These are phyloP conservation scores for Claviceps arundinis DNA, from an alignment of 2,329 filamentous ascomycete genomes.

Conservation along the genomic window DNA sequence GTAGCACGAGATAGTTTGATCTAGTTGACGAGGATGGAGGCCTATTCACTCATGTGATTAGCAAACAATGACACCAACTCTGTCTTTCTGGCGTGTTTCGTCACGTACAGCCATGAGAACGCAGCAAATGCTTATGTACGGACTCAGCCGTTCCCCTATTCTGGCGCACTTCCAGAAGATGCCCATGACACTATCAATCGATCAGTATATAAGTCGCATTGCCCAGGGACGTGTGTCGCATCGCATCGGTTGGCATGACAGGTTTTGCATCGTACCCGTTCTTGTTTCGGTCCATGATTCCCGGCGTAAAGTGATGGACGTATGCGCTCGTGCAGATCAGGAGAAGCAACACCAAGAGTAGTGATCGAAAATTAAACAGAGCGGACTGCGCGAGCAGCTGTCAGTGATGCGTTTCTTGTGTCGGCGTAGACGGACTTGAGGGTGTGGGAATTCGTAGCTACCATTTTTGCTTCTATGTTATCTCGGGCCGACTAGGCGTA, in stretches of 20 bases:
- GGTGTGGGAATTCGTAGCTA: not conserved
- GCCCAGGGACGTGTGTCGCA: slow-evolving; percentile 27
- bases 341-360: slow-evolving; percentile 85
- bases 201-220: not conserved
- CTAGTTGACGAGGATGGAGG: slow-evolving; percentile 25
- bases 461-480: too few relatives aligned
- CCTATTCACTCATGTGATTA: slow-evolving; percentile 10
- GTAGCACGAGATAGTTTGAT: slow-evolving; percentile 2
- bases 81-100: not conserved
- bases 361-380: slow-evolving; percentile 97
- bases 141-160: slow-evolving; percentile 83
- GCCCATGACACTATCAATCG: slow-evolving; percentile 48
- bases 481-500: too few relatives aligned
- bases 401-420: not conserved
- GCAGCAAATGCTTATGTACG: slow-evolving; percentile 90
- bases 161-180: slow-evolving; percentile 95
- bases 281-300: slow-evolving; percentile 86
- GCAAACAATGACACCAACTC: not conserved
- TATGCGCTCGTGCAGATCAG: slow-evolving; percentile 95
- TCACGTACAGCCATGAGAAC: slow-evolving; percentile 74
- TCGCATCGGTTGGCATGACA: not conserved
- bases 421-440: not conserved
- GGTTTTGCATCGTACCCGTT: slow-evolving; percentile 49
- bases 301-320: slow-evolving; percentile 77
- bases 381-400: slow-evolving; percentile 50